Evolutionary conservation across 148 eudicot genomes (phyloP).

Genomic region (Rhododendron molle): DNA sequence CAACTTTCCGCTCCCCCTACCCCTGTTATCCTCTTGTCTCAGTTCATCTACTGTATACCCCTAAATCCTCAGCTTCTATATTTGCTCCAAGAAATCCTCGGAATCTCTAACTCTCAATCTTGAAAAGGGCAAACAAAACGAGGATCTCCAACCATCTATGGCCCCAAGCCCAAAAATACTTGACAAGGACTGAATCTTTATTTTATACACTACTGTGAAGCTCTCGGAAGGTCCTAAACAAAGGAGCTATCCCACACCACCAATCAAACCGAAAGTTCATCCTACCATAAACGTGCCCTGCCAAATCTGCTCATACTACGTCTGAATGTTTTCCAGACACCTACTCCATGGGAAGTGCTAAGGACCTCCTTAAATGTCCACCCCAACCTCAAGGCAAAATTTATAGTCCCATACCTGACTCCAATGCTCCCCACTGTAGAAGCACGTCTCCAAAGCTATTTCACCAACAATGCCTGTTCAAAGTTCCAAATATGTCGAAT

Average conservation of each 20-base stretch:
- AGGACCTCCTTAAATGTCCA: background rate
- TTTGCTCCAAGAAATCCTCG: background rate
- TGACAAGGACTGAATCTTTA: background rate
- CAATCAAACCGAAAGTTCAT: background rate
- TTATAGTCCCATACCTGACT: background rate
- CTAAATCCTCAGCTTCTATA: background rate
- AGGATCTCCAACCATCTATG: background rate
- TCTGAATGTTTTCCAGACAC: background rate
- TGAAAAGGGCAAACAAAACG: background rate
- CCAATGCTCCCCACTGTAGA: background rate
- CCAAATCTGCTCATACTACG: background rate
- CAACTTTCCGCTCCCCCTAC: background rate
- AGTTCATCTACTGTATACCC: background rate
- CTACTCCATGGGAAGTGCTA: background rate
- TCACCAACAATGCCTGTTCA: background rate
- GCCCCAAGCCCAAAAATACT: background rate
- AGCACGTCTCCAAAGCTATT: background rate
- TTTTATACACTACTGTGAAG: background rate
- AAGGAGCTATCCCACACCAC: background rate
- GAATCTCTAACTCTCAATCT: background rate
- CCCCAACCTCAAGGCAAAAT: background rate
- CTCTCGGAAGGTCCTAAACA: background rate
- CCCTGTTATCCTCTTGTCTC: background rate
- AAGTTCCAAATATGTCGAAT: background rate
- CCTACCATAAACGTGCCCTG: background rate